Evolutionary conservation across 169 alveolate genomes (phyloP).

Genomic region (Cryptosporidium bovis): DNA sequence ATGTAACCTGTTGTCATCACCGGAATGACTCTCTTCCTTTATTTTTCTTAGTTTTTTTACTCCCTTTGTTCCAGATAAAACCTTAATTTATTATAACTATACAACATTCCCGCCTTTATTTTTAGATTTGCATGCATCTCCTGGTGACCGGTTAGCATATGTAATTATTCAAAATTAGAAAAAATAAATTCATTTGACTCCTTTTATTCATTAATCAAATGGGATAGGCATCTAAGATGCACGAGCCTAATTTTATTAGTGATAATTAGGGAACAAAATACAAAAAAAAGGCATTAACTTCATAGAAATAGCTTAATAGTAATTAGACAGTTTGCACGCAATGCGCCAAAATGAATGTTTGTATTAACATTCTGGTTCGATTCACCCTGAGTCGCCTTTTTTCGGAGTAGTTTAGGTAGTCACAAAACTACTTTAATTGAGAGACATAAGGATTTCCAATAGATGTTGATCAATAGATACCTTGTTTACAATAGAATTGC

Average conservation of each 20-base stretch:
- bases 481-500: slow-evolving; percentile 80
- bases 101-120: slow-evolving; percentile 48
- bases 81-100: not conserved
- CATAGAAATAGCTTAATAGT: too few species aligned
- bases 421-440: not conserved
- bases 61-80: too few species aligned
- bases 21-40: too few species aligned
- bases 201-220: too few species aligned
- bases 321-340: too few species aligned
- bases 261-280: too few species aligned
- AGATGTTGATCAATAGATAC: slow-evolving; percentile 78
- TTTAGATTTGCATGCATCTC: slow-evolving; percentile 55
- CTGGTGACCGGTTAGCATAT: not conserved
- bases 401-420: not conserved
- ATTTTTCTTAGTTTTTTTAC: too few species aligned
- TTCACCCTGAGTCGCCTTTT: not conserved
- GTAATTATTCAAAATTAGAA: not conserved
- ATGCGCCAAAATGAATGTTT: not conserved
- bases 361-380: not conserved
- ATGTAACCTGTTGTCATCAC: too few species aligned
- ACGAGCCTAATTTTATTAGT: too few species aligned
- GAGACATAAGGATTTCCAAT: slow-evolving; percentile 40
- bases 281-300: too few species aligned
- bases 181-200: not conserved
- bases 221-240: too few species aligned